These are phyloP conservation scores for Cladosporium sp. DNA, from an alignment of 2,329 filamentous ascomycete genomes.

Conservation along the genomic window DNA sequence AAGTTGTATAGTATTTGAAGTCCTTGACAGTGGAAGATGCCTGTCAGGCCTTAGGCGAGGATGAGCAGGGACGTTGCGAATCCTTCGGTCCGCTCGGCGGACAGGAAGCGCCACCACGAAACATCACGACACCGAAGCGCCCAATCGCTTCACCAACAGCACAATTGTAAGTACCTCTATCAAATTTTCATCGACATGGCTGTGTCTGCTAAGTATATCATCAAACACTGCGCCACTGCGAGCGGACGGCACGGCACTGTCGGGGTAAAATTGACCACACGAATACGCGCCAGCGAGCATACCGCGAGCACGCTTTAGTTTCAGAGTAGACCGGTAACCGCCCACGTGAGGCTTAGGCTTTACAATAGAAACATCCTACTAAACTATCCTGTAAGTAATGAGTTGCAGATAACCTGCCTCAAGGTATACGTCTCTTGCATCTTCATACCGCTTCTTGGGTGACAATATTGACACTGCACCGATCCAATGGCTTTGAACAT, in stretches of 20 bases:
- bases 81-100: background rate
- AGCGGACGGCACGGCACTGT: background rate
- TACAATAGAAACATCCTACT: background rate
- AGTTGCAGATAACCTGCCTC: background rate
- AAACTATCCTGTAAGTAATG: background rate
- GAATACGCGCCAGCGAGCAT: background rate
- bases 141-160: background rate
- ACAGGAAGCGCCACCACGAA: background rate
- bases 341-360: background rate
- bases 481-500: background rate
- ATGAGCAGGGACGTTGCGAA: background rate
- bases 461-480: background rate
- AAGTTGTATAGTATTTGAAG: background rate
- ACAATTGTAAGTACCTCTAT: background rate
- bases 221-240: constrained; percentile 1
- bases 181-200: background rate
- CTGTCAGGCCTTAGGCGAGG: background rate
- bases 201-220: background rate
- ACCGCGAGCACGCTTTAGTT: background rate
- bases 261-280: background rate
- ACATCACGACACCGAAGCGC: background rate
- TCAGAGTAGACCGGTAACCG: background rate
- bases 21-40: background rate
- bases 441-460: background rate
- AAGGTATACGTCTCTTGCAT: background rate